A percentile compares a stretch with the other conserved stretches of the same genome.
Conservation (phyloP, 371 early-diverging fungal species). For the Coemansia sp. region DNA sequence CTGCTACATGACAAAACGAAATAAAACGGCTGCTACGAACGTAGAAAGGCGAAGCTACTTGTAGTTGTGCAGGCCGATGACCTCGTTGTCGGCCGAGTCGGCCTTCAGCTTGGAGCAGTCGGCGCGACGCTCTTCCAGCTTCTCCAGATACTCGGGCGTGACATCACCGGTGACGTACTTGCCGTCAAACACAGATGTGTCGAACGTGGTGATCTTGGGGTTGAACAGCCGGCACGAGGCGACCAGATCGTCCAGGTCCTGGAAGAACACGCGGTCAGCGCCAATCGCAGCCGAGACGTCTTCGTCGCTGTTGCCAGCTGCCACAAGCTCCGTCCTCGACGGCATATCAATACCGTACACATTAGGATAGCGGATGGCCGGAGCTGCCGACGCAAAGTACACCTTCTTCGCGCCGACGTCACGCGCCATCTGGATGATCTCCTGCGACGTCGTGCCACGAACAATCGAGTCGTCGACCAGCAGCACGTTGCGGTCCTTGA, state of each 20-base stretch:
- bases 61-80: slow-evolving; percentile 52
- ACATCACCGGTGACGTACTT: slow-evolving; percentile 88
- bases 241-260: slow-evolving; percentile 78
- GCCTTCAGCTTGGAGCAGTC: slow-evolving; percentile 40
- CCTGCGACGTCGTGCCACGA: slow-evolving; percentile 94
- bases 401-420: slow-evolving; percentile 97
- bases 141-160: slow-evolving; percentile 71
- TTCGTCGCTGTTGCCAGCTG: slow-evolving; percentile 71
- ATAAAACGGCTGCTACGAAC: not conserved
- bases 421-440: slow-evolving; percentile 97
- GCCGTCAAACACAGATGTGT: slow-evolving; percentile 93
- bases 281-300: slow-evolving; percentile 85
- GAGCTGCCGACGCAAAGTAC: slow-evolving; percentile 96
- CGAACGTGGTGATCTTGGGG: slow-evolving; percentile 75
- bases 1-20: too few relatives aligned
- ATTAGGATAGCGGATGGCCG: slow-evolving; percentile 92
- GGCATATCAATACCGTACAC: slow-evolving; percentile 99
- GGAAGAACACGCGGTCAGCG: slow-evolving; percentile 92
- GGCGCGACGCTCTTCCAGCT: slow-evolving; percentile 64
- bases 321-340: slow-evolving; percentile 86
- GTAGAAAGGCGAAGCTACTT: slow-evolving; percentile 6
- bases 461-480: slow-evolving; percentile 98
- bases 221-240: slow-evolving; percentile 81
- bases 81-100: slow-evolving; percentile 20
- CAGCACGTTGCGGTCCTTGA: slow-evolving; percentile 90